A percentile compares a stretch with the other conserved stretches of the same genome.
Evolutionary conservation across 495 filamentous ascomycete genomes (phyloP).

Genomic region (Tirmania nivea): DNA sequence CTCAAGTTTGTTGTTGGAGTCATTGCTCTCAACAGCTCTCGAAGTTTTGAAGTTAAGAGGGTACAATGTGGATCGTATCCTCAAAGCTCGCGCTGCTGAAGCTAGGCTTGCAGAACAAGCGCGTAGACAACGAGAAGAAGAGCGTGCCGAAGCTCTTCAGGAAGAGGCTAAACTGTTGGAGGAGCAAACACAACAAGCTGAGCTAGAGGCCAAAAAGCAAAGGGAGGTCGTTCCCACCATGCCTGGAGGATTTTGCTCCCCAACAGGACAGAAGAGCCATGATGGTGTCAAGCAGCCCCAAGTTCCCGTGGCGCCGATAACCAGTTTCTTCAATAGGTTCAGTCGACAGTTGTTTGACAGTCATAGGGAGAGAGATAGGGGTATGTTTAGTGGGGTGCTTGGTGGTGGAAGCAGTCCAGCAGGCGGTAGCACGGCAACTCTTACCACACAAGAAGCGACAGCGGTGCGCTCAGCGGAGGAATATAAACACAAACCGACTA

Average conservation of each 20-base stretch:
- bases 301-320: constrained; percentile 13
- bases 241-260: constrained; percentile 49
- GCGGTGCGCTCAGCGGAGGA: constrained; percentile 9
- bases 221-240: constrained; percentile 22
- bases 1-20: constrained; percentile 67
- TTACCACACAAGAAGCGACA: background rate
- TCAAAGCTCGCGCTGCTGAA: constrained; percentile 64
- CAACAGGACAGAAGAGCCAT: constrained; percentile 1
- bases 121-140: constrained; percentile 51
- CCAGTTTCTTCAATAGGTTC: constrained; percentile 42
- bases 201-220: constrained; percentile 5
- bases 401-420: background rate
- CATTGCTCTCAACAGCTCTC: constrained; percentile 62
- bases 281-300: constrained; percentile 5
- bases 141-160: constrained; percentile 42
- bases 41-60: constrained; percentile 56
- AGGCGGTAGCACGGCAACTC: background rate
- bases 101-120: constrained; percentile 65
- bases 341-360: constrained; percentile 30
- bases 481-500: constrained; percentile 25
- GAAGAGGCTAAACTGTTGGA: constrained; percentile 16
- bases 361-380: constrained; percentile 5
- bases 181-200: constrained; percentile 14
- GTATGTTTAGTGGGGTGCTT: background rate
- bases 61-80: constrained; percentile 85